These are phyloP conservation scores for Thielaviopsis euricoi DNA, from an alignment of 2,329 filamentous ascomycete genomes.

Conservation along the genomic window DNA sequence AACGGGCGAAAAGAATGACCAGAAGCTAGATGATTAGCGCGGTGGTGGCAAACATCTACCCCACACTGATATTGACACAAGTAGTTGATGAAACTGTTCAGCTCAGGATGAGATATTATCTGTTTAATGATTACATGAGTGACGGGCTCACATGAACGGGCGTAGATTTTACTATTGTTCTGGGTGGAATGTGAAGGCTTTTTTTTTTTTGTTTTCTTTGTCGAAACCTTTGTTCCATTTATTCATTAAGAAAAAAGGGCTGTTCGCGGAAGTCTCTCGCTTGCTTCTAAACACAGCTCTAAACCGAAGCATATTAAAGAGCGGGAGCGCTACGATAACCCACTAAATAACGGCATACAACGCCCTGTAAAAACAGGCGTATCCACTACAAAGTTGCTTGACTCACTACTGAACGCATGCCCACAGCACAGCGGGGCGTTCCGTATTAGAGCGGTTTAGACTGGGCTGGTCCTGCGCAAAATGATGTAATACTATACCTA, in stretches of 20 bases:
- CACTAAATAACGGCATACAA: background rate
- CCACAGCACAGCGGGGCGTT: background rate
- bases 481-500: background rate
- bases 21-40: background rate
- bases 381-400: background rate
- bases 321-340: background rate
- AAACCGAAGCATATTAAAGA: no score
- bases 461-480: no score
- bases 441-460: background rate
- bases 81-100: background rate
- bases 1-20: no score
- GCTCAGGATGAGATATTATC: background rate
- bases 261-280: background rate
- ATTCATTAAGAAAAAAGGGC: background rate
- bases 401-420: no score
- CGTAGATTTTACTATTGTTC: background rate
- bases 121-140: background rate
- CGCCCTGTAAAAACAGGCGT: background rate
- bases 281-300: no score
- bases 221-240: background rate
- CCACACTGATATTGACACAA: background rate
- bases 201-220: background rate
- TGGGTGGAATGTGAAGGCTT: background rate
- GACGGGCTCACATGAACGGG: background rate
- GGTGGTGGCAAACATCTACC: background rate